Base-by-base conservation (phyloP, 2,329 filamentous ascomycete species). In the Neofusicoccum umdonicola region DNA sequence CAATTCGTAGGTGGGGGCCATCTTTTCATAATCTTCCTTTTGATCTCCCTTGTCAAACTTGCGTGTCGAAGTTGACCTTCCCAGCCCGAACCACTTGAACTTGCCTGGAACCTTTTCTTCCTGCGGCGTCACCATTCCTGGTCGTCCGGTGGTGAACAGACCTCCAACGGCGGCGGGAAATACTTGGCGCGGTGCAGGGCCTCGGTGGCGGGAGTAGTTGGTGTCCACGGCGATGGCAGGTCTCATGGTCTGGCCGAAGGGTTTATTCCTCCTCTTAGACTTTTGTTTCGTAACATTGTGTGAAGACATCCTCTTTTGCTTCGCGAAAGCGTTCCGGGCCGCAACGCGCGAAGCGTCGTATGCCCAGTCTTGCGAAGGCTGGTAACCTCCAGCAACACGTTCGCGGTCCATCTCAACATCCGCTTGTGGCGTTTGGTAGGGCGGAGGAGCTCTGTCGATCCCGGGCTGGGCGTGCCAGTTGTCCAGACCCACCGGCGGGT, bases 141-240 rank as follows among this genome's bases (percentile, higher is more conserved):
- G 44, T 12, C 27, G 37, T 2, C 41, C 41, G 3, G 42, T 48
- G 17, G 35, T n/a, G 42, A 65, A 51, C 1, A 57, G n/a, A 1
- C 44, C 62, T 15, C 51, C 44, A 2, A 27, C 54, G 5, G 54
- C 19, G 9, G 45, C 50, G 34, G 80, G 77, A 39, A 76, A 77
- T 12, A 80, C 72, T 75, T 82, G 73, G 72, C 81, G 68, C 74
- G 85, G 72, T 81, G 81, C 66, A 75, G 79, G 66, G 52, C 71
- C 78, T 69, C 69, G 71, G 60, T 80, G 78, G 44, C 74, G 72
- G 37, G 86, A 80, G 80, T 91, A 88, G 71, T 88, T 88, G 2
- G 90, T 93, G 68, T 91, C 87, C 19, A 92, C 74, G 67, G 81
- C 88, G 71, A 91, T 90, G 12, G 87, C 87, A 8, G 85, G 85